Evolutionary conservation across 1,139 yeast genomes (phyloP), one percentile per base, ranked within the genome.

Genomic region (Magnusiomyces paraingens): DNA sequence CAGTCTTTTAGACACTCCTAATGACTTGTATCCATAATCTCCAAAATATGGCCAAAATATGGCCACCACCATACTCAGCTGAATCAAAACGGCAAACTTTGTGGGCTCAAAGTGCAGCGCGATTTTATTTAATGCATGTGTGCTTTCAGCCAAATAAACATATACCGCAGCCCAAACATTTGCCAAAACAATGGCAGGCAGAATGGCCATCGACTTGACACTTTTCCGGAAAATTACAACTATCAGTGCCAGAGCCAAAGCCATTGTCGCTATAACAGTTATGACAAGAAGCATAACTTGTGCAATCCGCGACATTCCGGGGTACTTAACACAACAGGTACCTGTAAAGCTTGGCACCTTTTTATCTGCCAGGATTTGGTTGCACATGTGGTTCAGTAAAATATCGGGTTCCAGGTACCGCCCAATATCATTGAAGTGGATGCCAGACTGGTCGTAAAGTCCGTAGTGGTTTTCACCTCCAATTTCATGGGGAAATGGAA

Each of bases 331-430:
- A 21, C 55, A 50, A 44, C 55, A 53, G 14, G 53, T 50, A 8
- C 41, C 40, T 3, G 17, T 5, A 5, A 36, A 36, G 38, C 36
- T 43, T 6, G 36, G 22, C 5, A n/a, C 5, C 5, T 14, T 36
- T 5, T 12, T 14, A n/a, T 36, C 40, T 14, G n/a, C n/a, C 17
- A 36, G 12, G 40, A 12, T 5, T n/a, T 36, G 40, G 17, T 36
- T 36, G 15, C 57, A 55, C 21, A 47, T 15, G 35, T 55, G 57
- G 29, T 55, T 55, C 3, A 55, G 47, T 20, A 55, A 18, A 15
- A 52, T 32, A n/a, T 52, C 50, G 12, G 47, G 42, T 35, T 55
- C 52, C 2, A 49, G 10, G 11, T 41, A 44, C 3, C 42, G 22
- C 11, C 49, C 40, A 14, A 36, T 36, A n/a, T 36, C 40, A 5